Evolutionary conservation across 805 yeast species (phyloP).

Genomic region (Schwanniomyces occidentalis): DNA sequence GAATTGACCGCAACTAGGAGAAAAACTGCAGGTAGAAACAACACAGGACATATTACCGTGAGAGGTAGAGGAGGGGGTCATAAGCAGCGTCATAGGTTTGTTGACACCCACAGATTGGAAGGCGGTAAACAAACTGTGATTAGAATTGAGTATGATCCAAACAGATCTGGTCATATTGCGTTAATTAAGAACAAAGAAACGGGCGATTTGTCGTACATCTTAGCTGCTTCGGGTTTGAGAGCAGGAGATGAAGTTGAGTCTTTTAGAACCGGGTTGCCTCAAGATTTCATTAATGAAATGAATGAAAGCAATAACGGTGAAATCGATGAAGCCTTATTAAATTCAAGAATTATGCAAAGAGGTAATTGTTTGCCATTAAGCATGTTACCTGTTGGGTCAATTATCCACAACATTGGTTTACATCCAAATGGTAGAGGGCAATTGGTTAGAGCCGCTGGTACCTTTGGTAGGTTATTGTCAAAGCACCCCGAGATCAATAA

Average conservation of each 20-base stretch:
- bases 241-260: constrained; percentile 90
- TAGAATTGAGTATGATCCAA: constrained; percentile 94
- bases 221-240: constrained; percentile 91
- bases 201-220: constrained; percentile 69
- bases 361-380: constrained; percentile 93
- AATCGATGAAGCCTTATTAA: constrained; percentile 86
- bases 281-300: constrained; percentile 73
- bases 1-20: constrained; percentile 72
- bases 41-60: constrained; percentile 83
- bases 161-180: constrained; percentile 92
- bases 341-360: constrained; percentile 82
- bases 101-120: constrained; percentile 69
- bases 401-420: constrained; percentile 84
- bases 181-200: constrained; percentile 65
- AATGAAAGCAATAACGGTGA: constrained; percentile 62
- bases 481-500: constrained; percentile 68
- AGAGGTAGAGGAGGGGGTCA: constrained; percentile 98
- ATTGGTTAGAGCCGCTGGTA: constrained; percentile 91
- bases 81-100: constrained; percentile 78
- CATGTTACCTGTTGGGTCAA: constrained; percentile 93
- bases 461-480: constrained; percentile 84
- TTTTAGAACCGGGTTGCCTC: constrained; percentile 85
- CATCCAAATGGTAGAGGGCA: constrained; percentile 73
- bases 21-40: constrained; percentile 84
- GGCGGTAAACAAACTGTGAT: constrained; percentile 77